Percentiles rank a stretch among this genome's conserved stretches.
Evolutionary conservation across 257 asterid genomes (phyloP).

Genomic region (Solanum tacnaense): DNA sequence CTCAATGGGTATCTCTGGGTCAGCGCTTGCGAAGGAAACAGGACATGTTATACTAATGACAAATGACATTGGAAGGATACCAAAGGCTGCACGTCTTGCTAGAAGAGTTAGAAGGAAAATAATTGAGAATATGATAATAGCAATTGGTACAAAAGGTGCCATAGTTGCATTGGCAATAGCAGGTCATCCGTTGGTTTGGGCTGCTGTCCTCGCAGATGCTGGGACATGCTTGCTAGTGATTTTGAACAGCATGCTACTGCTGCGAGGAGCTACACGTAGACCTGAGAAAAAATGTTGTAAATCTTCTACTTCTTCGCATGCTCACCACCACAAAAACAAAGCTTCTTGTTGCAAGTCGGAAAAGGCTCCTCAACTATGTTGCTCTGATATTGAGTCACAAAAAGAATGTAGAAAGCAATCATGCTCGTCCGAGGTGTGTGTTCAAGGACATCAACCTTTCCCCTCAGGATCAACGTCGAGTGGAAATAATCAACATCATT

Average conservation of each 20-base stretch:
- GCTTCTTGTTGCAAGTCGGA: not conserved
- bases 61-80: constrained; percentile 61
- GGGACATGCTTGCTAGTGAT: constrained; percentile 83
- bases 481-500: not conserved
- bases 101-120: constrained; percentile 42
- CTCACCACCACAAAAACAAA: not conserved
- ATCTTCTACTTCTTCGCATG: constrained; percentile 2
- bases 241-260: constrained; percentile 69
- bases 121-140: constrained; percentile 47
- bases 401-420: constrained; percentile 1
- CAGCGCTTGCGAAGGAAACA: constrained; percentile 70
- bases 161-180: constrained; percentile 63
- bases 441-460: not conserved
- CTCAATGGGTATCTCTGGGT: constrained; percentile 88
- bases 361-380: constrained; percentile 6
- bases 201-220: constrained; percentile 63
- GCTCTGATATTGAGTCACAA: constrained; percentile 11
- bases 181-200: constrained; percentile 90
- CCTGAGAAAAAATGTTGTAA: not conserved
- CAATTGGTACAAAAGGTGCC: constrained; percentile 45
- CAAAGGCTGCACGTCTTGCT: constrained; percentile 42
- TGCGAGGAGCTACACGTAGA: constrained; percentile 11
- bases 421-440: constrained; percentile 7
- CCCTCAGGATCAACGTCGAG: not conserved
- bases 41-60: constrained; percentile 71